A percentile compares a stretch with the other conserved stretches of the same genome.
phyloP scores from a whole-genome alignment of 441 rosid species.

The Populus trichocarpa region DNA sequence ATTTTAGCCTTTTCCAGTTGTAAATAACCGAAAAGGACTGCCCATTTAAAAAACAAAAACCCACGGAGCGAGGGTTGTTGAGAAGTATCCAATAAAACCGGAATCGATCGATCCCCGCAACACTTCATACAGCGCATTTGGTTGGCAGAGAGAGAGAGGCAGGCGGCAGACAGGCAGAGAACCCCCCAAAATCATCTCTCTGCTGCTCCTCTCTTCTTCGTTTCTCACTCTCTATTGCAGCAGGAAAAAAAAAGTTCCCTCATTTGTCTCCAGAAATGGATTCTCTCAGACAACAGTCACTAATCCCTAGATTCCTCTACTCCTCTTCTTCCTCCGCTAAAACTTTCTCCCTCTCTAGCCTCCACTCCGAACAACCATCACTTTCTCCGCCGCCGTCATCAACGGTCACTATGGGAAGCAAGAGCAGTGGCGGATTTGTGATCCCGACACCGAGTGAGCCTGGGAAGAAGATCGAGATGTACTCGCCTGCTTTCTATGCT shows the following conservation, averaged over 20 bases:
- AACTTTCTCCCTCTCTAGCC: conserved; percentile 28
- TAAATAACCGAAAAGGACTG: no score
- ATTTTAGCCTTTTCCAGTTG: no score
- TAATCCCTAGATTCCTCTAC: conserved; percentile 80
- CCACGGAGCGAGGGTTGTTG: background rate
- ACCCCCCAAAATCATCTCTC: background rate
- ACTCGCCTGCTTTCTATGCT: conserved; percentile 89
- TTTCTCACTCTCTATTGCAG: background rate
- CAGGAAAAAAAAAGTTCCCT: background rate
- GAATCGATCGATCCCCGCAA: background rate
- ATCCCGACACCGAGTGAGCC: conserved; percentile 79
- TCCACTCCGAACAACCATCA: conserved; percentile 8
- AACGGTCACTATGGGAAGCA: conserved; percentile 21
- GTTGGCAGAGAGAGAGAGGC: background rate
- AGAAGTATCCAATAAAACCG: background rate
- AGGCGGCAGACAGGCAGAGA: background rate
- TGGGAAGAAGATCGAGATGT: conserved; percentile 75
- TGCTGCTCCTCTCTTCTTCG: no score
- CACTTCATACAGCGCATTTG: background rate
- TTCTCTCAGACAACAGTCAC: conserved; percentile 44
- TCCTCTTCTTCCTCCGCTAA: conserved; percentile 34
- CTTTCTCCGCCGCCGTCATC: conserved; percentile 4
- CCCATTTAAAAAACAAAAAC: background rate
- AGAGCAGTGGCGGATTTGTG: conserved; percentile 28
- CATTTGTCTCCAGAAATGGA: conserved; percentile 34